phyloP scores from a whole-genome alignment of 2,329 filamentous ascomycete genomes.

The Curvularia verruculosa region DNA sequence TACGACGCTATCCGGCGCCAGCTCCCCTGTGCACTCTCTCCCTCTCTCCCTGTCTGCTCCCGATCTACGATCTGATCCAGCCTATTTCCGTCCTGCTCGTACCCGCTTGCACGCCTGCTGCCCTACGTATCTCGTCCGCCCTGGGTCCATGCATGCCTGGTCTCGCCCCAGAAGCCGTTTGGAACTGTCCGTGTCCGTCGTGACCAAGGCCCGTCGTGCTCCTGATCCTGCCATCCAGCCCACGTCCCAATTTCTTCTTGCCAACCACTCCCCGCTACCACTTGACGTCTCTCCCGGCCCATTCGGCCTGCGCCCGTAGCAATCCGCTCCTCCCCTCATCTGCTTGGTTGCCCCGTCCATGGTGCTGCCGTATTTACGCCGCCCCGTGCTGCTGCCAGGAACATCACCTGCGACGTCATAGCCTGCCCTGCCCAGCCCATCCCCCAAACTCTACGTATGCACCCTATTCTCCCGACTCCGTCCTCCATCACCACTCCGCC shows the following conservation, averaged over 20 bases:
- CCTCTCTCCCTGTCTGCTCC: no score
- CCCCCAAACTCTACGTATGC: no score
- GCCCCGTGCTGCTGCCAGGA: conserved; percentile 11
- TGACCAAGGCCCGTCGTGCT: conserved; percentile 9
- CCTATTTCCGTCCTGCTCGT: conserved; percentile 2
- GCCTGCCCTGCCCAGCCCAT: conserved; percentile 19
- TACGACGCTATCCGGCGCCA: conserved; percentile 11
- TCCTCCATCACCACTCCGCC: conserved; percentile 21
- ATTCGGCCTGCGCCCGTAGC: conserved; percentile 4
- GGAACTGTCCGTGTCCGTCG: conserved; percentile 2
- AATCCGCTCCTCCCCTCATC: conserved; percentile 5
- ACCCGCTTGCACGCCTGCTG: conserved; percentile 1
- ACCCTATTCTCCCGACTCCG: conserved; percentile 8
- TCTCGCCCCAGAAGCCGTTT: background rate
- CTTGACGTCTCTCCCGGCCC: conserved; percentile 1
- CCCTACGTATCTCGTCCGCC: background rate
- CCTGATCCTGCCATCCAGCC: conserved; percentile 11
- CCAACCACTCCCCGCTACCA: conserved; percentile 13
- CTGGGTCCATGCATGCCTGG: conserved; percentile 9
- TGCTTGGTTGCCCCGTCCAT: conserved; percentile 8
- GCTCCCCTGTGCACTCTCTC: no score
- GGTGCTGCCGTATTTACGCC: conserved; percentile 10
- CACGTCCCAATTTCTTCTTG: conserved; percentile 9
- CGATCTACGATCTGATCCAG: conserved; percentile 8
- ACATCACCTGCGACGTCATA: conserved; percentile 22